phyloP scores from a whole-genome alignment of 2,329 filamentous ascomycete genomes.

The Fusarium dlaminii region DNA sequence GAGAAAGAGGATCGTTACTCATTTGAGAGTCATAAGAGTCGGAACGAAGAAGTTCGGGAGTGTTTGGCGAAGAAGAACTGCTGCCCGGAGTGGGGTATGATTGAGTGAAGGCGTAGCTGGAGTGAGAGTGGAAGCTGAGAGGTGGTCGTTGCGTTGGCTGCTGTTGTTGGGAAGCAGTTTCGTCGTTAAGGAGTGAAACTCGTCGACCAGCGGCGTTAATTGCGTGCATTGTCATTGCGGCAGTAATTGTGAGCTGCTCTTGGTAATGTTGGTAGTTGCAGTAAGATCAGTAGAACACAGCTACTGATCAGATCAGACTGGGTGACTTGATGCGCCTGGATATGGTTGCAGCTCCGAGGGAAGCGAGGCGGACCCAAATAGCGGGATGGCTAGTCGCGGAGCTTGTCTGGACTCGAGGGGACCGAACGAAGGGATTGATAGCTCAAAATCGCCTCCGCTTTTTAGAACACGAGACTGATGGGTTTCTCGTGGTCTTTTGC shows the following conservation, averaged over 20 bases:
- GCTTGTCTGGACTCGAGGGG: slow-evolving; percentile 24
- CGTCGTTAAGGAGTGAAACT: slow-evolving; percentile 69
- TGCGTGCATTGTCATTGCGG: slow-evolving; percentile 57
- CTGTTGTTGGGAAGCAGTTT: slow-evolving; percentile 12
- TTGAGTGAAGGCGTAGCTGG: slow-evolving; percentile 47
- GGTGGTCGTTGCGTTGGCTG: slow-evolving; percentile 32
- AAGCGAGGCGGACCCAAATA: slow-evolving; percentile 14
- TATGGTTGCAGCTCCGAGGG: slow-evolving; percentile 20
- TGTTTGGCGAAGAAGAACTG: slow-evolving; percentile 59
- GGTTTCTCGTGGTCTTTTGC: slow-evolving; percentile 28
- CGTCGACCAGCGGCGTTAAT: slow-evolving; percentile 65
- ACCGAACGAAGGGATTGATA: slow-evolving; percentile 7
- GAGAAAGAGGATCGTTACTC: slow-evolving; percentile 64
- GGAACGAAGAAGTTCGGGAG: slow-evolving; percentile 67
- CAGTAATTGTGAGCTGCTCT: not conserved
- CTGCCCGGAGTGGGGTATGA: slow-evolving; percentile 51
- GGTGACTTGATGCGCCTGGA: slow-evolving; percentile 10
- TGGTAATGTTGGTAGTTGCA: not conserved
- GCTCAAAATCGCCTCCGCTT: slow-evolving; percentile 31
- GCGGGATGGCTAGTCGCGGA: slow-evolving; percentile 29
- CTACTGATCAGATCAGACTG: slow-evolving; percentile 5
- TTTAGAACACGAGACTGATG: slow-evolving; percentile 29
- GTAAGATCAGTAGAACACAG: not conserved
- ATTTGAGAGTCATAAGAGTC: slow-evolving; percentile 70
- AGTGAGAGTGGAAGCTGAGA: slow-evolving; percentile 48